Conservation (phyloP, 371 early-diverging fungal genomes). For the Rhizopus stolonifer region DNA sequence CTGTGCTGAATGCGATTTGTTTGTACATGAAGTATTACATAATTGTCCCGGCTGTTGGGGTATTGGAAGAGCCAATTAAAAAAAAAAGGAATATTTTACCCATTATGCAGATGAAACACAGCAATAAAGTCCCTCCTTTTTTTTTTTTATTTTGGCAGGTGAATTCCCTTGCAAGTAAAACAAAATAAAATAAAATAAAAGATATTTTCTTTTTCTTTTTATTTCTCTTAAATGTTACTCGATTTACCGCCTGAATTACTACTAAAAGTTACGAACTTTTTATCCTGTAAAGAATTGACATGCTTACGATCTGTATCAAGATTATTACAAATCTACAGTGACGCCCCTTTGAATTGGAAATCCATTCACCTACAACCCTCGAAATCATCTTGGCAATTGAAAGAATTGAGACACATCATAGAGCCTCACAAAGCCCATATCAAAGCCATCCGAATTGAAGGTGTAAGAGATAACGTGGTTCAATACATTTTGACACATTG, state of each 20-base stretch:
- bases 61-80: constrained; percentile 15
- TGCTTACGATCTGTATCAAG: constrained; percentile 14
- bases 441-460: constrained; percentile 25
- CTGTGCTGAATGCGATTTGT: constrained; percentile 93
- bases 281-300: constrained; percentile 20
- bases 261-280: constrained; percentile 7
- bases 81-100: not conserved
- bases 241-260: constrained; percentile 26
- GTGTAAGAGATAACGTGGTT: constrained; percentile 30
- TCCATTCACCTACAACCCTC: constrained; percentile 5
- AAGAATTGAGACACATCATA: constrained; percentile 21
- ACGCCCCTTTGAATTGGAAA: constrained; percentile 18
- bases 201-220: not conserved
- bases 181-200: too few relatives aligned
- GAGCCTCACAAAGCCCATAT: constrained; percentile 24
- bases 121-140: too few relatives aligned
- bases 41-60: constrained; percentile 89
- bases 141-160: not conserved
- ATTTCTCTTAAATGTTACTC: constrained; percentile 1
- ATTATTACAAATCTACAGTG: constrained; percentile 15
- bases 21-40: constrained; percentile 90
- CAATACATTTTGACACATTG: constrained; percentile 31
- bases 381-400: constrained; percentile 19
- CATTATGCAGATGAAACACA: not conserved
- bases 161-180: too few relatives aligned